Evolutionary conservation across 106 monocot genomes (phyloP), one percentile per base, ranked within the genome.

Genomic region (Phalaenopsis equestris): DNA sequence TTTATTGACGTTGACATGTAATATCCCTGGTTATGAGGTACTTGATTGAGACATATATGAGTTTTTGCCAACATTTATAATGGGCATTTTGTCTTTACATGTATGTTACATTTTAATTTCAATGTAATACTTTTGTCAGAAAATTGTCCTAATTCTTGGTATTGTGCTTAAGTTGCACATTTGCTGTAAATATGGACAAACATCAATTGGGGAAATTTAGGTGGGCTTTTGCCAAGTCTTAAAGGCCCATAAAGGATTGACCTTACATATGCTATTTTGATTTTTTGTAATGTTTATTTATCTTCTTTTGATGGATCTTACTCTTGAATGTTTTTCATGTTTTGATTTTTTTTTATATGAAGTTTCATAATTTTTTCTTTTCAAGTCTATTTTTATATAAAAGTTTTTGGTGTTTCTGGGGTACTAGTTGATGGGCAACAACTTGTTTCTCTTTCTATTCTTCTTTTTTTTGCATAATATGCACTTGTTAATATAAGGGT

Each of bases 101-200:
- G 6, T 21, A n/a, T 6, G 61, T 1, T 61, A 21, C 61, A 61
- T 61, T 21, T 61, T 23, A 3, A 61, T 61, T 61, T 61, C 61
- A 21, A n/a, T 21, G 61, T 61, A 61, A 18, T 61, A 61, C 3
- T 61, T 21, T 61, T 5, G 2, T 61, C n/a, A 61, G n/a, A 61
- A 61, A 61, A 61, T 21, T 61, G 61, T 61, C 61, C 61, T 61
- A 61, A 61, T 61, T 61, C 61, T 61, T 61, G 61, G 21, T 21
- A 61, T 4, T 19, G 61, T 61, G 61, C 61, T 61, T 61, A 61
- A 61, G 61, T 61, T 61, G 61, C 61, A 61, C 61, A n/a, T n/a
- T 61, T 61, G 19, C 61, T 61, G 61, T 61, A 61, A 61, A 61
- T 61, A 21, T 61, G 61, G 61, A n/a, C 61, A 61, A 61, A 61